Base-by-base conservation (phyloP, 163 green algal genomes). In the Trebouxiophyceae sp. region DNA sequence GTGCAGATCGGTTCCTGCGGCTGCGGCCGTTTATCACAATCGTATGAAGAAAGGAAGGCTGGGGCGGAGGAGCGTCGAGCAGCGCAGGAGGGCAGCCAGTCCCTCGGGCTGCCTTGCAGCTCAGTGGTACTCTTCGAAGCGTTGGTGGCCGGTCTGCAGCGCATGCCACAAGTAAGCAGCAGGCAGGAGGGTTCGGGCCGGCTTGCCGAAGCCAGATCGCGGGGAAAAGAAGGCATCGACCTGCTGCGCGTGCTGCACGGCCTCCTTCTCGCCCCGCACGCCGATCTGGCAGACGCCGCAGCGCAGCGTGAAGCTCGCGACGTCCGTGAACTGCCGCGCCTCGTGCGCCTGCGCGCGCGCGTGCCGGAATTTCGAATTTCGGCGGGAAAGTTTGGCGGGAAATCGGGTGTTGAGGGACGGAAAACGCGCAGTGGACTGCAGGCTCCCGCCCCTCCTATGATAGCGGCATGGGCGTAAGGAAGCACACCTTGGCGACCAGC, bases 271-370 rank as follows among this genome's bases (percentile, higher is more conserved):
- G 0, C 93, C 93, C 31, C 28, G 33, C 12, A 93, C 45, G 33
- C 86, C 79, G 23, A 84, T 66, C 50, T 91, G 76, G 74, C 92
- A 97, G 4, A 91, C 78, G 0, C 78, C 80, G 75, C 92, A 98
- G 30, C 92, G 80, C 60, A 98, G 82, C 7, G 89, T 92, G 75
- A 98, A 98, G 69, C 87, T 92, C 23, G 83, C 76, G 5, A 76
- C 91, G 77, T 97, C 86, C 32, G 85, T 97, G 78, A 95, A 98
- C 63, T 86, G 74, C 16, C 81, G 74, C 1, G 83, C 82, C 1
- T 71, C 50, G 47, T 96, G 79, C 28, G 68, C 68, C 22, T 80
- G 77, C n/a, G 61, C 39, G 16, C 8, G 39, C 39, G 39, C 16
- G 39, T 8, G 8, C 39, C 39, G 39, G 39, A 16, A 50, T 50